Percentiles rank a stretch among this genome's conserved stretches.
phyloP scores from a whole-genome alignment of 1,139 yeast genomes.

The Citeromyces siamensis region DNA sequence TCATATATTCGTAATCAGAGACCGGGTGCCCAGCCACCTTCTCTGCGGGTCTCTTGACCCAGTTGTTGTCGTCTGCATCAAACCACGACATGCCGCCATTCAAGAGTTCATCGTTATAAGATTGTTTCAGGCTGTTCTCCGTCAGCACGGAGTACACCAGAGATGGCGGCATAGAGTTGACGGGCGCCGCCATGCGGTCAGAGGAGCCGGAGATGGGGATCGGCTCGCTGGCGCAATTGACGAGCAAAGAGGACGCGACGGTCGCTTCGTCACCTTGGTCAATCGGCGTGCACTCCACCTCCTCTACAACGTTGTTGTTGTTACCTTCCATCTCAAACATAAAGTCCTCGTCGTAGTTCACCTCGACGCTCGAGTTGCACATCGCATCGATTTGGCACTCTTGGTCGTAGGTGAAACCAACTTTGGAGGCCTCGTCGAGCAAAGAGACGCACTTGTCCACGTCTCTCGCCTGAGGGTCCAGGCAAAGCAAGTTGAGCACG shows the following conservation, averaged over 20 bases:
- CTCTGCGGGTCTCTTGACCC: slow-evolving; percentile 3
- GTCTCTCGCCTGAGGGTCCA: slow-evolving; percentile 13
- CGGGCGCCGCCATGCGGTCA: background rate
- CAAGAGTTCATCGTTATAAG: slow-evolving; percentile 1
- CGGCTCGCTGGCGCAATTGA: slow-evolving; percentile 2
- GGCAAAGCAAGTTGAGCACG: slow-evolving; percentile 12
- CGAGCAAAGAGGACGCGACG: background rate
- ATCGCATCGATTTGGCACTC: slow-evolving; percentile 12
- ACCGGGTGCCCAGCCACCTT: background rate
- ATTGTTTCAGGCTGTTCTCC: slow-evolving; percentile 1
- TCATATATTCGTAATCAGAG: slow-evolving; percentile 2
- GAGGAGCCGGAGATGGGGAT: slow-evolving; percentile 1
- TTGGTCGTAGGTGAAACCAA: slow-evolving; percentile 18
- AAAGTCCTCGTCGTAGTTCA: slow-evolving; percentile 2
- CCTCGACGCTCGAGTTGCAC: slow-evolving; percentile 2
- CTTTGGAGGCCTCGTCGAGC: slow-evolving; percentile 8
- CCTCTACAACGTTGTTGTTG: background rate
- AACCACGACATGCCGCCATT: slow-evolving; percentile 3
- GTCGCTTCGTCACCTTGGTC: background rate
- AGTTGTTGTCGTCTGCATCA: slow-evolving; percentile 2
- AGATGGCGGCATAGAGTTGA: slow-evolving; percentile 1
- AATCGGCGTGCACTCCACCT: background rate
- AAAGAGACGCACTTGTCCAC: slow-evolving; percentile 11
- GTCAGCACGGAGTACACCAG: background rate
- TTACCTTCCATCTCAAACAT: slow-evolving; percentile 3